These are phyloP conservation scores for Sporormia fimetaria DNA, from an alignment of 495 filamentous ascomycete genomes.

Conservation along the genomic window DNA sequence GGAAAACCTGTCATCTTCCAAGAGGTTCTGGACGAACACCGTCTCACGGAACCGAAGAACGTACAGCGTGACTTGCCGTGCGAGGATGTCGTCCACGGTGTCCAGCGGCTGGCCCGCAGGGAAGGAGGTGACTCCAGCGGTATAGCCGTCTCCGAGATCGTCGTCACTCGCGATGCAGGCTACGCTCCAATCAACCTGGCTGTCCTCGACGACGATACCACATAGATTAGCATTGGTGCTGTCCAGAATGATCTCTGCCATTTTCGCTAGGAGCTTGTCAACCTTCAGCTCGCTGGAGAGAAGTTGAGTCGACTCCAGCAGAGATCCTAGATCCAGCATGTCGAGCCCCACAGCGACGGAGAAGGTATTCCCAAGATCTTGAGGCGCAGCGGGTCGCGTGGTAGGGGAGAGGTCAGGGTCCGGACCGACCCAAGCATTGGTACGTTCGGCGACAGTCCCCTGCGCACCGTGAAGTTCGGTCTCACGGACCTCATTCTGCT, in stretches of 20 bases:
- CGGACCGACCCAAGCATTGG: conserved; percentile 48
- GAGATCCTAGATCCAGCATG: conserved; percentile 78
- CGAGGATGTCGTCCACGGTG: conserved; percentile 52
- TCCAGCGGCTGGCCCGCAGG: conserved; percentile 55
- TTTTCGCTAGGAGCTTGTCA: conserved; percentile 71
- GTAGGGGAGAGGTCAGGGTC: conserved; percentile 18
- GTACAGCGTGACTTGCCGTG: conserved; percentile 70
- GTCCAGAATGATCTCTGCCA: conserved; percentile 83
- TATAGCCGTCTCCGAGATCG: conserved; percentile 17
- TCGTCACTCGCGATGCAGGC: conserved; percentile 53
- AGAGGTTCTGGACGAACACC: conserved; percentile 71
- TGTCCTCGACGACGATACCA: conserved; percentile 66
- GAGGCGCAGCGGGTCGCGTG: conserved; percentile 33
- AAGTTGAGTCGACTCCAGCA: conserved; percentile 78
- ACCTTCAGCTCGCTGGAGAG: conserved; percentile 82
- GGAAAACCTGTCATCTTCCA: conserved; percentile 77
- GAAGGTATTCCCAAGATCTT: conserved; percentile 25
- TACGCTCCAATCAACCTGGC: conserved; percentile 59
- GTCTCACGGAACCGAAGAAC: conserved; percentile 71
- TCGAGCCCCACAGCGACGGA: conserved; percentile 42
- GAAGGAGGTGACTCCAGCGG: conserved; percentile 52
- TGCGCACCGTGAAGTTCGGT: conserved; percentile 34
- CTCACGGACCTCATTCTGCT: conserved; percentile 45
- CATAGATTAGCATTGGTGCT: conserved; percentile 73
- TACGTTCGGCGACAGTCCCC: conserved; percentile 51